phyloP scores from a whole-genome alignment of 345 rosid species.

The Cochlearia excelsa region DNA sequence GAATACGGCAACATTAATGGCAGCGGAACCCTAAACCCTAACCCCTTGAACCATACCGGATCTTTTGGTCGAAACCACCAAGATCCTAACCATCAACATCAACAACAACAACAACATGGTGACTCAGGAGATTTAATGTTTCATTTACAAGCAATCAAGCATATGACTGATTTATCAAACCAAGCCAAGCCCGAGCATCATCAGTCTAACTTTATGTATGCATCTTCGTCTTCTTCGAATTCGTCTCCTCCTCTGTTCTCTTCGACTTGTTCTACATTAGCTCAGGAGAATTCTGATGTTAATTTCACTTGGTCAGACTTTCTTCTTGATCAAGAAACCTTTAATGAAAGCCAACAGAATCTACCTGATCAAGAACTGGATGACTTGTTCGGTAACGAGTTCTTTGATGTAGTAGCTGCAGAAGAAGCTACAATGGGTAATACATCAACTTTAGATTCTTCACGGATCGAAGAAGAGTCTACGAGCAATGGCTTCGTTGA shows the following conservation, averaged over 20 bases:
- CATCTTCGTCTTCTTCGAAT: conserved; percentile 34
- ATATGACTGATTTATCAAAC: conserved; percentile 49
- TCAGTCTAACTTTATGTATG: conserved; percentile 23
- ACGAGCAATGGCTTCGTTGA: conserved; percentile 53
- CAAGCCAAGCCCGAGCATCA: conserved; percentile 31
- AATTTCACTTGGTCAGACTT: conserved; percentile 77
- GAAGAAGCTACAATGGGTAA: conserved; percentile 22
- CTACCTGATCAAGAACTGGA: conserved; percentile 37
- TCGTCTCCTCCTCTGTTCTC: conserved; percentile 41
- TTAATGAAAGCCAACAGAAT: conserved; percentile 30
- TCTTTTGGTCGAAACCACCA: conserved; percentile 44
- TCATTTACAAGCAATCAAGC: conserved; percentile 72
- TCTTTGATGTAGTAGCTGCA: conserved; percentile 28
- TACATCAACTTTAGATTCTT: conserved; percentile 8
- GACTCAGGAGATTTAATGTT: conserved; percentile 59
- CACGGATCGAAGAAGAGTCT: conserved; percentile 25
- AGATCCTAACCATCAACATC: conserved; percentile 30
- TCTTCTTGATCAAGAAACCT: conserved; percentile 54
- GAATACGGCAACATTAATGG: conserved; percentile 83
- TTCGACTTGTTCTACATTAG: conserved; percentile 57
- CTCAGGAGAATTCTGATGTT: conserved; percentile 38
- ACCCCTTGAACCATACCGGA: conserved; percentile 43
- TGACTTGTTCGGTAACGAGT: conserved; percentile 26
- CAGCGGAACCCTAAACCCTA: conserved; percentile 35
- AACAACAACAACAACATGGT: conserved; percentile 26